Evolutionary conservation across 1,284 basidiomycete species (phyloP), one percentile per base, ranked within the genome.

Genomic region (Omphalotus olearius): DNA sequence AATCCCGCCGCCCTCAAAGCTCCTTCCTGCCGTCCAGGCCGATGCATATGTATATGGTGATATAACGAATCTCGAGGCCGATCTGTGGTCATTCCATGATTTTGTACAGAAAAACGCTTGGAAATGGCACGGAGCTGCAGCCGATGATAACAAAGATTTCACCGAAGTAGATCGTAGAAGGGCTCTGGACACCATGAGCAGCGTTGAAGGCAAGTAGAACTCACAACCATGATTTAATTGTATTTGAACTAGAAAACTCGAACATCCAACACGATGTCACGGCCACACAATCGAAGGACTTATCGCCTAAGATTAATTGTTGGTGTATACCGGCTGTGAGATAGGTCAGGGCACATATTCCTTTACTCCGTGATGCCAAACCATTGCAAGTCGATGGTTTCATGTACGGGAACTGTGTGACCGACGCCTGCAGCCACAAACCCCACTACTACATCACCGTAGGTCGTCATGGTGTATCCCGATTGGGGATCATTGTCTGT

Each of bases 81-180:
- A 73, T 18, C 67, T 89, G 1, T 96, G 93, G 93, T 79, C 80
- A n/a, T 93, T 82, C 62, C 81, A 81, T 13, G 78, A 81, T 6
- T 92, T 93, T 59, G 74, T 91, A 26, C 66, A 69, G 57, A 74
- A 83, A 45, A 85, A 79, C 55, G 81, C 85, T 2, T 80, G 78
- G 74, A 85, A 84, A 56, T 92, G 89, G 89, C 74, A 87, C 41
- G 79, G 76, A 0, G 57, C 59, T 0, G 62, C 65, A 6, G 55
- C 48, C 0, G 50, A 52, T 11, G 69, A 70, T 7, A 57, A 66
- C 37, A 69, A 75, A 37, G 81, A 79, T 54, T 60, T 53, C 14
- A 45, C 57, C 4, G 75, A 79, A 53, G 75, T 83, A 6, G 80
- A 79, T 50, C 10, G 64, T 38, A 40, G 50, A 25, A 41, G 28